Percentiles rank a stretch among this genome's conserved stretches.
phyloP scores from a whole-genome alignment of 208 protist species.

The Trypanosoma congolense region DNA sequence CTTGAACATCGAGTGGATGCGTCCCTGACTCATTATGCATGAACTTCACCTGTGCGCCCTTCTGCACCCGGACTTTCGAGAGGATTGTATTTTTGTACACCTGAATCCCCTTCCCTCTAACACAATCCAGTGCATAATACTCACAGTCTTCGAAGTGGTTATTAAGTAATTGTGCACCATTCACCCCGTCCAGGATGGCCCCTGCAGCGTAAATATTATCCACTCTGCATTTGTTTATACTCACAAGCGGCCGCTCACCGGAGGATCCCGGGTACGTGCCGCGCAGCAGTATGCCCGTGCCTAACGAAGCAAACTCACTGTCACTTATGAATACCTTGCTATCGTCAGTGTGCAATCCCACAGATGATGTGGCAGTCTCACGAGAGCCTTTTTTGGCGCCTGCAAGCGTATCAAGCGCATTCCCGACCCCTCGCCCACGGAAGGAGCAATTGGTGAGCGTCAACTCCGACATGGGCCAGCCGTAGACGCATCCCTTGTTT shows the following conservation, averaged over 20 bases:
- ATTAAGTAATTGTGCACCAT: constrained; percentile 39
- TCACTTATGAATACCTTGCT: constrained; percentile 27
- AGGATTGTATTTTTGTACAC: constrained; percentile 65
- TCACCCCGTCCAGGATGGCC: constrained; percentile 49
- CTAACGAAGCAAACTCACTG: constrained; percentile 32
- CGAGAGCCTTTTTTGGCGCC: constrained; percentile 5
- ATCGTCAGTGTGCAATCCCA: constrained; percentile 56
- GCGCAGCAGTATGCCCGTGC: constrained; percentile 32
- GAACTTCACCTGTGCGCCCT: constrained; percentile 41
- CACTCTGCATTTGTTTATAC: constrained; percentile 40
- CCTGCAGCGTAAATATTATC: constrained; percentile 55
- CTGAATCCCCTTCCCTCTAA: constrained; percentile 35
- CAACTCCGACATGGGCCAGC: constrained; percentile 51
- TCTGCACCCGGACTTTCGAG: constrained; percentile 52
- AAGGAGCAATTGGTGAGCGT: constrained; percentile 69
- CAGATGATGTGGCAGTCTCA: constrained; percentile 20
- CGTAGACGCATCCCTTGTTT: constrained; percentile 49
- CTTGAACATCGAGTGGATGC: constrained; percentile 55
- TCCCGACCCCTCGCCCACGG: constrained; percentile 50
- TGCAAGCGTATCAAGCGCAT: constrained; percentile 6
- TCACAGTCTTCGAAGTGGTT: constrained; percentile 59
- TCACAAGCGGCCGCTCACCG: constrained; percentile 19
- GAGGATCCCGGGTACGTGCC: constrained; percentile 13
- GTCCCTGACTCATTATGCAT: constrained; percentile 62
- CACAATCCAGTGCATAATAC: constrained; percentile 79